Percentiles rank a stretch among this genome's conserved stretches.
Conservation (phyloP, 192 early-diverging fungal genomes). For the Neocallimastix lanati region DNA sequence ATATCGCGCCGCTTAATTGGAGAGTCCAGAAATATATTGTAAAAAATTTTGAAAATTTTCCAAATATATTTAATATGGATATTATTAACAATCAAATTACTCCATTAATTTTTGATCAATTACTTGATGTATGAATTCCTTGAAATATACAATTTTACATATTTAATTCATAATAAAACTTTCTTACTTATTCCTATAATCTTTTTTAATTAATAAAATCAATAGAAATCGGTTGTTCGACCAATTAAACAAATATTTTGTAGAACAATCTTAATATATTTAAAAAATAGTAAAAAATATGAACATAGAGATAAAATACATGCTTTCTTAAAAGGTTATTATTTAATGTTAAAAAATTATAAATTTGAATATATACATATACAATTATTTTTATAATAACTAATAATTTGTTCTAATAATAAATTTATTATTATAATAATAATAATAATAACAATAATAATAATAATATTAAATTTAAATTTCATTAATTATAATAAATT, state of each 20-base stretch:
- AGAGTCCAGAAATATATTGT: not conserved
- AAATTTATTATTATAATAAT: too few relatives aligned
- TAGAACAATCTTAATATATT: not conserved
- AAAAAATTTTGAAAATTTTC: not conserved
- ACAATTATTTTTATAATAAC: too few relatives aligned
- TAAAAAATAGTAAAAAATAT: not conserved
- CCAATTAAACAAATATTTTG: not conserved
- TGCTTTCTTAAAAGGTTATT: not conserved
- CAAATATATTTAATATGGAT: not conserved
- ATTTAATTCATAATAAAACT: too few relatives aligned
- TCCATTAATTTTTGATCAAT: not conserved
- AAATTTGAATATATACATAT: too few relatives aligned
- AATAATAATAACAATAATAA: too few relatives aligned
- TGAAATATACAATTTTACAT: too few relatives aligned
- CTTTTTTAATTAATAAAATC: too few relatives aligned
- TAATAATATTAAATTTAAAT: too few relatives aligned
- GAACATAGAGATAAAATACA: not conserved
- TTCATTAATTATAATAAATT: too few relatives aligned
- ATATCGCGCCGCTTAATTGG: not conserved
- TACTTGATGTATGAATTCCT: not conserved
- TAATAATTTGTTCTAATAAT: too few relatives aligned
- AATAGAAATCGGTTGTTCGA: not conserved
- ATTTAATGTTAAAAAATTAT: too few relatives aligned
- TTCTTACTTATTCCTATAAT: too few relatives aligned
- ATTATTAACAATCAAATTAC: not conserved